phyloP scores from a whole-genome alignment of 2,329 filamentous ascomycete species.

The Trichothecium sympodiale region DNA sequence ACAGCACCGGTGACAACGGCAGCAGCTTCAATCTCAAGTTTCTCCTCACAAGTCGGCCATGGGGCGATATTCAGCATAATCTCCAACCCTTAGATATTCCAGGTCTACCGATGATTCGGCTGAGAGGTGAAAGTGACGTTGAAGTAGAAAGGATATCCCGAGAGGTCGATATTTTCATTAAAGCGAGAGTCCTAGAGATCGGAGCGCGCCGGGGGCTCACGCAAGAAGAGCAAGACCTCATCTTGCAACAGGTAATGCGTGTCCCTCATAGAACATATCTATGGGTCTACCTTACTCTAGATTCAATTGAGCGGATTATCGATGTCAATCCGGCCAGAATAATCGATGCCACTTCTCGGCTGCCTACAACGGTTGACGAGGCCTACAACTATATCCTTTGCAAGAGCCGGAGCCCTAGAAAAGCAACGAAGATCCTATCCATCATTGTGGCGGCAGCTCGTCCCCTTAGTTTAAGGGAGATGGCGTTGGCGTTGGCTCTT shows the following conservation, averaged over 20 bases:
- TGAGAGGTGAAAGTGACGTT: slow-evolving; percentile 6
- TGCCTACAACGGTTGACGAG: slow-evolving; percentile 5
- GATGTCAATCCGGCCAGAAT: slow-evolving; percentile 2
- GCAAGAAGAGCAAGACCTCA: neutral
- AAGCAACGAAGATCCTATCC: slow-evolving; percentile 3
- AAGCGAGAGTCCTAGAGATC: neutral
- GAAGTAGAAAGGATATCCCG: slow-evolving; percentile 5
- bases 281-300: slow-evolving; percentile 6
- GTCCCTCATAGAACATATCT: slow-evolving; percentile 6
- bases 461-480: slow-evolving; percentile 6
- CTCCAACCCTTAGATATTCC: slow-evolving; percentile 1
- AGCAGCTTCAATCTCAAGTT: slow-evolving; percentile 4
- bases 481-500: neutral
- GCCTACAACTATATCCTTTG: slow-evolving; percentile 7
- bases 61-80: slow-evolving; percentile 4
- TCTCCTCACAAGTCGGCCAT: slow-evolving; percentile 6
- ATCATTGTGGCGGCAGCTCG: slow-evolving; percentile 8
- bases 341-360: slow-evolving; percentile 3
- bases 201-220: neutral
- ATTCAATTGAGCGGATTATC: slow-evolving; percentile 2
- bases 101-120: slow-evolving; percentile 3
- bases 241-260: slow-evolving; percentile 1
- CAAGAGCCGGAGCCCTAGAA: too few relatives aligned
- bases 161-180: slow-evolving; percentile 7
- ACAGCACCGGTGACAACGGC: neutral